Base-by-base conservation (phyloP, 2,329 filamentous ascomycete genomes). In the Aaosphaeria arxii region DNA sequence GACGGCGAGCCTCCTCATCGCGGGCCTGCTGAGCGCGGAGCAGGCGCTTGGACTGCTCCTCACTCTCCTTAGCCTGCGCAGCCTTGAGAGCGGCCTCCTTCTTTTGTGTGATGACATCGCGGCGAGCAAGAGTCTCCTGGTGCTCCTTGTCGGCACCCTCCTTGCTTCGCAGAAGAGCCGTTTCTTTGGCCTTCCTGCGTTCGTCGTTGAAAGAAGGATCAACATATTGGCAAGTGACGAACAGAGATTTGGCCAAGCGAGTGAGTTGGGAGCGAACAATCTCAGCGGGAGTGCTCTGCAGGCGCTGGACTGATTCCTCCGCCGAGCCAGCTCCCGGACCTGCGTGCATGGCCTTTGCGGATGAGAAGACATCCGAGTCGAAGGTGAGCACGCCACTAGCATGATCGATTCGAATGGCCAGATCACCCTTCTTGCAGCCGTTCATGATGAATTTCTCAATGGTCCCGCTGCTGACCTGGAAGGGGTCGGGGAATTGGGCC, bases 361-460 rank as follows among this genome's bases (percentile, higher is more conserved):
- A 96, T 33, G 94, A 96, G 80, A 99, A 97, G 57, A 99, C 91
- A 71, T 99, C 94, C 46, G 90, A 95, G 71, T 99, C 94, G 63
- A 99, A 99, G 71, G 91, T 96, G 51, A 99, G 83, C 43, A 96
- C 89, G 51, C 94, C 91, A 46, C 91, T 92, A 53, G 91, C 91
- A 69, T 99, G 94, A 69, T 97, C 89, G 74, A 97, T 90, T 53
- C 94, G 91, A 62, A 99, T 95, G 46, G 94, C 88, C 41, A 99
- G 82, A 63, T 99, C 94, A 48, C 94, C 94, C 83, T 99, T 99
- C 85, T 99, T 99, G 83, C 95, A 97, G 55, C 94, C 94, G 74
- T 99, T 99, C 94, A 99, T 99, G 80, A 99, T 97, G 80, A 99
- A 99, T 78, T 97, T 99, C 80, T 99, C 94, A 58, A 99, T 95